A percentile compares a stretch with the other conserved stretches of the same genome.
Evolutionary conservation across 2,329 filamentous ascomycete genomes (phyloP).

Genomic region (Fusarium pseudonygamai): DNA sequence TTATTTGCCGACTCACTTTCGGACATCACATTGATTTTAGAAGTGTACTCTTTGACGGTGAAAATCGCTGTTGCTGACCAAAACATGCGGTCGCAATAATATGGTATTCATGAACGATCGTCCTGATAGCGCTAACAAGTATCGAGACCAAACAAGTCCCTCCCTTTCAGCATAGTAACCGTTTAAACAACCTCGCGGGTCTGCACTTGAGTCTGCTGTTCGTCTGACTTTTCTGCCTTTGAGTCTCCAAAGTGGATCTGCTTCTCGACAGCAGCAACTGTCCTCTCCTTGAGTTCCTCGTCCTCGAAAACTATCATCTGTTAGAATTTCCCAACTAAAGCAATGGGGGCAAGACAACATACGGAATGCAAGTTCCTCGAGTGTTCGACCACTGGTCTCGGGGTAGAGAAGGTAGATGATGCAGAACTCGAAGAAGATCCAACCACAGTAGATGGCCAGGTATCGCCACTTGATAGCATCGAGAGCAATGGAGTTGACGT

Average conservation of each 20-base stretch:
- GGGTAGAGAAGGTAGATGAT: conserved; percentile 84
- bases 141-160: not conserved
- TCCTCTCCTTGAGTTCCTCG: conserved; percentile 50
- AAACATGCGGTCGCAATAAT: not conserved
- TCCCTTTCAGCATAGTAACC: not conserved
- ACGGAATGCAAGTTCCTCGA: conserved; percentile 71
- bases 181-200: conserved; percentile 22
- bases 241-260: conserved; percentile 43
- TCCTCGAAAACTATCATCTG: conserved; percentile 51
- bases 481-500: conserved; percentile 57
- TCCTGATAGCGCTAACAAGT: not conserved
- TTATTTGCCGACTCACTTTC: not conserved
- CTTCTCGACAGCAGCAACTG: conserved; percentile 53
- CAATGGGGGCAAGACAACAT: conserved; percentile 28
- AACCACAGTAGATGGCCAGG: conserved; percentile 55
- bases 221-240: conserved; percentile 20
- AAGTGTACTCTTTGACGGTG: not conserved
- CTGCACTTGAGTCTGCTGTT: conserved; percentile 1
- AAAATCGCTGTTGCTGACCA: not conserved
- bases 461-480: conserved; percentile 53
- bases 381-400: conserved; percentile 78
- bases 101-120: not conserved
- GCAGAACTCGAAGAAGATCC: conserved; percentile 53
- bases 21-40: not conserved
- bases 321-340: conserved; percentile 5